Evolutionary conservation across 768 basidiomycete genomes (phyloP), one percentile per base, ranked within the genome.

Genomic region (Austroboletus festivus): DNA sequence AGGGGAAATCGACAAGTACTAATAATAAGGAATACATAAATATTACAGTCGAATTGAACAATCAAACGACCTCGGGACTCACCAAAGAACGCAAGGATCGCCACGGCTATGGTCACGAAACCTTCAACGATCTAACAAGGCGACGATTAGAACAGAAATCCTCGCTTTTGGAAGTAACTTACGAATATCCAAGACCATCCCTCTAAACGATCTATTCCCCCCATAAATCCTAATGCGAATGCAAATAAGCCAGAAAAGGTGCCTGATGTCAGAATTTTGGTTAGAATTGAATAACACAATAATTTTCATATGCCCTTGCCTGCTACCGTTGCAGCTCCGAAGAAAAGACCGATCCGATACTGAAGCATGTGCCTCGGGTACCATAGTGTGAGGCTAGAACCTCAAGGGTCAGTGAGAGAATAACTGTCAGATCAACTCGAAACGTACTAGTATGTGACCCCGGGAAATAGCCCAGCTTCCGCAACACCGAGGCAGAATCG

Each of bases 131-230:
- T 51, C 59, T 60, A 23, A 33, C 20, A 41, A 22, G 7, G 35
- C 35, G 4, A 48, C 7, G 1, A 31, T 21, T 18, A 38, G 12
- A 13, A 33, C n/a, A n/a, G n/a, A n/a, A n/a, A n/a, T n/a, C n/a
- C n/a, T n/a, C n/a, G n/a, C n/a, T n/a, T n/a, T 5, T 2, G 19
- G 13, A 10, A 28, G 3, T 2, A 10, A 61, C 76, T 34, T 53
- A 82, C 80, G 48, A 85, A 85, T 43, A 85, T 83, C 83, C 83
- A 85, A 0, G 78, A 78, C 83, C 83, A 85, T 9, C 80, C 82
- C 16, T 72, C 56, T 16, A 78, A 57, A 2, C 77, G 74, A 4
- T 56, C 64, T 0, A 62, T 63, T 0, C 77, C 78, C 23, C 65
- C 60, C 79, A 84, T 78, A 43, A 77, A 76, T 31, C 73, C 69